A percentile compares a stretch with the other conserved stretches of the same genome.
Evolutionary conservation across 805 yeast genomes (phyloP).

Genomic region (Phaffomyces antillensis): DNA sequence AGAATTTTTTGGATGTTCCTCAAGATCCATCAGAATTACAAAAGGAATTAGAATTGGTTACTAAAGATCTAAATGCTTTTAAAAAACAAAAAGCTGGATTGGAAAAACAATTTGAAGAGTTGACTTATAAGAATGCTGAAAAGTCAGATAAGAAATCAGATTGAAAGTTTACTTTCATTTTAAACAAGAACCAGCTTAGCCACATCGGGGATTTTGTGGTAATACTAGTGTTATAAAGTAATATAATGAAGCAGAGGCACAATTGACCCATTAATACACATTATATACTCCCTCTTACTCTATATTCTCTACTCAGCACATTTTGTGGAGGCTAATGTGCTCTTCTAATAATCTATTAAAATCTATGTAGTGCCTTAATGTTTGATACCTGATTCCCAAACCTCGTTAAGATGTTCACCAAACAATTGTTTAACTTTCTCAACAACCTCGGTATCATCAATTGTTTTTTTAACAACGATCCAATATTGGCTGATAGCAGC

Average conservation of each 20-base stretch:
- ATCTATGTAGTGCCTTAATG: conserved; percentile 4
- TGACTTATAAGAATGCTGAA: conserved; percentile 25
- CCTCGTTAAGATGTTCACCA: conserved; percentile 53
- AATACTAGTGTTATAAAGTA: no score
- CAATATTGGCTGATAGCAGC: conserved; percentile 55
- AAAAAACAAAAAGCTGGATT: conserved; percentile 45
- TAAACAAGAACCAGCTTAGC: no score
- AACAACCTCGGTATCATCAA: conserved; percentile 27
- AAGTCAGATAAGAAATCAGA: conserved; percentile 19
- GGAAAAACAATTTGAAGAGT: conserved; percentile 40
- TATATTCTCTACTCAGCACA: no score
- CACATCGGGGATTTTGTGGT: no score
- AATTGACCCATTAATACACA: no score
- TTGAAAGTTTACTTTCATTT: not conserved
- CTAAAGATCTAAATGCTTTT: conserved; percentile 41
- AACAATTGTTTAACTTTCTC: conserved; percentile 38
- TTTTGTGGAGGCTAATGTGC: no score
- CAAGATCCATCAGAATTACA: conserved; percentile 11
- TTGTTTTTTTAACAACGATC: conserved; percentile 30
- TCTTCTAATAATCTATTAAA: not conserved
- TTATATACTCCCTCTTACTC: no score
- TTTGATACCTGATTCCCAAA: conserved; percentile 52
- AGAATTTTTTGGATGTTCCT: conserved; percentile 10
- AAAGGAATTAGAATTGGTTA: conserved; percentile 25
- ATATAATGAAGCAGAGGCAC: no score